Evolutionary conservation across 176 grass and related monocot species (phyloP), one percentile per base, ranked within the genome.

Genomic region (Olyra latifolia): DNA sequence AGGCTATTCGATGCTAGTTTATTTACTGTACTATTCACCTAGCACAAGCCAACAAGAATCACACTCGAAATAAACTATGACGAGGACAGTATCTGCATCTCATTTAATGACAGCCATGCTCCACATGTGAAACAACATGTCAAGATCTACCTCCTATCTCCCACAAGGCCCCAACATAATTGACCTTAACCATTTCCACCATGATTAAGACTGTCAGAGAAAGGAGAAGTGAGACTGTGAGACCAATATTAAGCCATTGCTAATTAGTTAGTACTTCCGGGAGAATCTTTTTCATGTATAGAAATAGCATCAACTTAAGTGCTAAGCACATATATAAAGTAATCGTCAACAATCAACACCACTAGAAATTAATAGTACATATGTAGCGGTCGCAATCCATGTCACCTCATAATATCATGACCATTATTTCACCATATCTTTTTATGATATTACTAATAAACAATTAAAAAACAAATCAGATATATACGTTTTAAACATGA

Each of bases 1-100:
- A 63, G 55, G 55, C 10, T 28, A 80, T 80, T 80, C 42, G 75
- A 59, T 89, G 55, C 66, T 23, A 77, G 76, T 46, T 40, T 56
- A 78, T 47, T 67, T 74, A 65, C 38, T 72, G n/a, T 49, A 46
- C 15, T 83, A 78, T 54, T 72, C 14, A 32, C 39, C 86, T 64
- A 78, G 66, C 28, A 83, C 56, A 63, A 19, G 45, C 15, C 62
- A 69, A 43, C 60, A 20, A 35, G 25, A 27, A 74, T 39, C 58
- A 58, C 57, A 66, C 47, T 86, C 59, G 16, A 83, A 75, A 64
- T 76, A 85, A 56, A 14, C 69, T 62, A 68, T 10, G 2, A 74
- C 53, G 32, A 46, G 40, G 75, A 16, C 55, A 25, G 12, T 80
- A 48, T 75, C 54, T 46, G 44, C 20, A 47, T 69, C 52, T 71